Evolutionary conservation across 768 basidiomycete species (phyloP), one percentile per base, ranked within the genome.

Genomic region (Tremella mesenterica): DNA sequence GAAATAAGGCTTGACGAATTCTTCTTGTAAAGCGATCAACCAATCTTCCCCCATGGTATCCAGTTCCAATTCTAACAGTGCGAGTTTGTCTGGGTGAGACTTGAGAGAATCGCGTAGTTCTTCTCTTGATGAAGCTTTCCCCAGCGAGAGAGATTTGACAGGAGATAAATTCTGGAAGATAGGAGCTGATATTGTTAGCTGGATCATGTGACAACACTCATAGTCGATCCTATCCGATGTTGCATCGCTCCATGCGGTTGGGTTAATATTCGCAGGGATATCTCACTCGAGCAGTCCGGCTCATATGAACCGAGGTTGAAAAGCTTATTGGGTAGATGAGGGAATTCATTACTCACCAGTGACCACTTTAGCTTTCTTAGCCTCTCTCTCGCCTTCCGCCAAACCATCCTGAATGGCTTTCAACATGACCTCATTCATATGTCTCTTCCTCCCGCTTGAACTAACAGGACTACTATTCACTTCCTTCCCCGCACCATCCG

Each of bases 31-130:
- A 14, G 65, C 73, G 41, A 72, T 50, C 25, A 75, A 58, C 73
- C 73, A 75, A 44, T 75, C 73, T 29, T 68, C 61, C 2, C 69
- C 73, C 58, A 75, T 54, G 1, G 64, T 72, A 34, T 67, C 65
- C 16, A 73, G 38, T 53, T 75, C 73, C 21, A 72, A 49, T 44
- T 58, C 31, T 18, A 74, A 50, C 21, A 70, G 58, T 13, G 45
- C 47, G 14, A 33, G 23, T 4, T n/a, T 45, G 21, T 49, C n/a
- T n/a, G 56, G 52, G 12, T 45, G 39, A 13, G 39, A 47, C 12
- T 36, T 30, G 7, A 58, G 25, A 0, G 46, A 14, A 7, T 29
- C 49, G 23, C 56, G 33, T 2, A 58, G 38, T 12, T 58, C 52
- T 8, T 48, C 56, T 12, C 47, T n/a, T 1, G 56, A 49, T 8